Evolutionary conservation across 345 rosid genomes (phyloP).

Genomic region (Eucalyptus cladocalyx): DNA sequence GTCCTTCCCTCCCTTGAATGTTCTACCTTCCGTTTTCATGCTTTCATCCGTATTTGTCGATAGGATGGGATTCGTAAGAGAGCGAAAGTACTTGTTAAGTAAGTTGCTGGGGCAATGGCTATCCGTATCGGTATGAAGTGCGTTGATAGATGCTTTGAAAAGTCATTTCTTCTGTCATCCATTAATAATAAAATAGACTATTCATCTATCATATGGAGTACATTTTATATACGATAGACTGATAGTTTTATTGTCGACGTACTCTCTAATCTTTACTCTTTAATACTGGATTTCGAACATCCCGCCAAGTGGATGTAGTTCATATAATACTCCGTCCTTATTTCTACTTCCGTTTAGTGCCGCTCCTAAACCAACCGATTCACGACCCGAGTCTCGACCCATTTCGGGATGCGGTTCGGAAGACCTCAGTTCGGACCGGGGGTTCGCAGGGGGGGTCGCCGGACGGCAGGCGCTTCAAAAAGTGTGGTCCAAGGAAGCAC

Average conservation of each 20-base stretch:
- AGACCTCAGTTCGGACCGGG: not conserved
- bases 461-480: not conserved
- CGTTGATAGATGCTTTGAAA: accelerated
- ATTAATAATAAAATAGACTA: not conserved
- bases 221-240: no score
- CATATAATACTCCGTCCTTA: not conserved
- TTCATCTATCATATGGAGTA: no score
- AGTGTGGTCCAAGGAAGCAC: not conserved
- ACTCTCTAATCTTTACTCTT: not conserved
- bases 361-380: not conserved
- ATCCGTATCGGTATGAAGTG: not conserved
- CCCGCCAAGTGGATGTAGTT: not conserved
- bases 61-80: not conserved
- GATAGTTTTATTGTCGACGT: not conserved
- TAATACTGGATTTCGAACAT: not conserved
- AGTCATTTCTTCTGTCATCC: not conserved
- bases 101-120: not conserved
- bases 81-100: not conserved
- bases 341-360: no score
- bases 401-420: not conserved
- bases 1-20: not conserved
- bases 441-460: not conserved
- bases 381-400: not conserved
- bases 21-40: not conserved
- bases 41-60: not conserved